Evolutionary conservation across 345 rosid species (phyloP), one percentile per base, ranked within the genome.

Genomic region (Rhizophora apiculata): DNA sequence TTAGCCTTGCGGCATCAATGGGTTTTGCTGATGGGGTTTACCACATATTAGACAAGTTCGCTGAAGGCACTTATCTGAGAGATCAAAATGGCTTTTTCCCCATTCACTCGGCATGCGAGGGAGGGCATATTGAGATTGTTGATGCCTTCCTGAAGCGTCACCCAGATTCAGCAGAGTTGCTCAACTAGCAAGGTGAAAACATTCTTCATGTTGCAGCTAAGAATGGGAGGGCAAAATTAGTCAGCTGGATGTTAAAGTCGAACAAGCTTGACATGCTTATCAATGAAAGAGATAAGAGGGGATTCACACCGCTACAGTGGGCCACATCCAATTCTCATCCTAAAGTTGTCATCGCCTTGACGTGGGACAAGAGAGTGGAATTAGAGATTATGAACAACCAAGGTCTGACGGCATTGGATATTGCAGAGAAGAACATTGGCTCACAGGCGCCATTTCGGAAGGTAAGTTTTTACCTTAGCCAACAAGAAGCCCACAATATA

Each of bases 171-270:
- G n/a, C 57, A 1, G 75, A 71, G 43, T 4, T 62, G 2, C 4
- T 43, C 3, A 67, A 65, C 29, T 1, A 15, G 0, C 29, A 19
- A 13, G 37, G 49, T 1, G 39, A 18, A 3, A 72, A 59, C 21
- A 27, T 65, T 9, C 76, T 72, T 52, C 70, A 72, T 37, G 6
- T 72, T 20, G 66, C 66, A 1, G 62, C 76, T 24, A 32, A 26
- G 8, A 65, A 32, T 0, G 71, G 71, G 1, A 60, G 60, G 1
- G 2, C 66, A 0, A 21, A 58, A 13, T 49, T 4, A 0, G 65
- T 72, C 26, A 20, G 30, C 8, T 60, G 22, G 8, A 59, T 60
- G 20, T 2, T 71, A 39, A 43, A 5, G 29, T 22, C 43, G n/a
- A 24, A 13, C 10, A 60, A 65, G 62, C 31, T 59, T 55, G 54